These are phyloP conservation scores for Ascobolus immersus DNA, from an alignment of 495 filamentous ascomycete species.

Conservation along the genomic window DNA sequence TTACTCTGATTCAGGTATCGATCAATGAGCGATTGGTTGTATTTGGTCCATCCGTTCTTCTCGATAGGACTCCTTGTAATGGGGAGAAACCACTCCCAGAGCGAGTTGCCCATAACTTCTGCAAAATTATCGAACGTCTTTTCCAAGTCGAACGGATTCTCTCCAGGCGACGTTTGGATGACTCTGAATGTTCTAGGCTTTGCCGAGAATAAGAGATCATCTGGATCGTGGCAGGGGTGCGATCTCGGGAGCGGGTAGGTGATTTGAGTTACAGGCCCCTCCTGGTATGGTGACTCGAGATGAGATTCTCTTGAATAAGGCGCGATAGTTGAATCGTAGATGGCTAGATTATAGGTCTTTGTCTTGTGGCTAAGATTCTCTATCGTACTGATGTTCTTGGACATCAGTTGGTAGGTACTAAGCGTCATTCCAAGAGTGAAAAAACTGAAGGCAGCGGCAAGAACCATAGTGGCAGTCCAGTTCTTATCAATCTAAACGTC, in stretches of 20 bases:
- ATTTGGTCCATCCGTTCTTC: no score
- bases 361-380: constrained; percentile 40
- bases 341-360: constrained; percentile 45
- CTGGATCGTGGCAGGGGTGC: constrained; percentile 9
- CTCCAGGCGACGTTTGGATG: constrained; percentile 40
- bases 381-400: constrained; percentile 53
- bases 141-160: constrained; percentile 59
- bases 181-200: constrained; percentile 52
- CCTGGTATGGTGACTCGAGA: background rate
- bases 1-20: no score
- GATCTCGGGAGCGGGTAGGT: background rate
- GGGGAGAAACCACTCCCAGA: constrained; percentile 50
- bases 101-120: constrained; percentile 44
- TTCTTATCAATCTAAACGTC: constrained; percentile 3
- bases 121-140: constrained; percentile 36
- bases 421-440: constrained; percentile 50
- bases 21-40: no score
- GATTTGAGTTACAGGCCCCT: background rate
- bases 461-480: constrained; percentile 8
- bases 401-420: constrained; percentile 40
- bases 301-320: constrained; percentile 1
- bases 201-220: constrained; percentile 19
- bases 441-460: constrained; percentile 14
- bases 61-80: constrained; percentile 38
- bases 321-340: constrained; percentile 30